Evolutionary conservation across 2,329 filamentous ascomycete genomes (phyloP).

Genomic region (Truncatella angustata): DNA sequence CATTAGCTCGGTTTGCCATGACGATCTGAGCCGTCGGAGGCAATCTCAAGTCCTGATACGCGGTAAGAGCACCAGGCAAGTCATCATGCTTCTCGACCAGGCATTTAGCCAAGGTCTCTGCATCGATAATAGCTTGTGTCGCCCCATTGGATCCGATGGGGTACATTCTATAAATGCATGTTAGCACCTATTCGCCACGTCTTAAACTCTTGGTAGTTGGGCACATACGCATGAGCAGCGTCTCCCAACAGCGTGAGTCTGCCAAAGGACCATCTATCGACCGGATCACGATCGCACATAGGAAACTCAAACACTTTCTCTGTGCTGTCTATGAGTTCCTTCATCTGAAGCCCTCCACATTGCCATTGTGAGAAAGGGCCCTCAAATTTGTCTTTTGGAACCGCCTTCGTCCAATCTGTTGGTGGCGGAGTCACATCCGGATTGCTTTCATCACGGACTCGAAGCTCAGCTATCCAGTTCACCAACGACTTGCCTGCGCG

Average conservation of each 20-base stretch:
- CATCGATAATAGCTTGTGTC: slow-evolving; percentile 43
- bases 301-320: slow-evolving; percentile 43
- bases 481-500: slow-evolving; percentile 36
- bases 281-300: slow-evolving; percentile 38
- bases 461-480: slow-evolving; percentile 45
- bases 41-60: slow-evolving; percentile 36
- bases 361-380: slow-evolving; percentile 38
- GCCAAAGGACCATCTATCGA: slow-evolving; percentile 7
- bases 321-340: slow-evolving; percentile 38
- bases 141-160: slow-evolving; percentile 42
- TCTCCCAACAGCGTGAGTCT: slow-evolving; percentile 13
- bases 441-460: slow-evolving; percentile 38
- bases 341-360: slow-evolving; percentile 40
- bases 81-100: slow-evolving; percentile 26
- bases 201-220: background rate
- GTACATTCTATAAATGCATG: slow-evolving; percentile 28
- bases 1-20: slow-evolving; percentile 43
- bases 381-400: slow-evolving; percentile 37
- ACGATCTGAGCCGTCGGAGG: slow-evolving; percentile 43
- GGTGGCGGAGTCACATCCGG: slow-evolving; percentile 40
- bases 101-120: slow-evolving; percentile 33
- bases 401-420: slow-evolving; percentile 41
- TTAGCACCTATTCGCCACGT: background rate
- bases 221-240: slow-evolving; percentile 3
- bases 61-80: slow-evolving; percentile 30